phyloP scores from a whole-genome alignment of 139 green algal species.

The Pleodorina starrii region DNA sequence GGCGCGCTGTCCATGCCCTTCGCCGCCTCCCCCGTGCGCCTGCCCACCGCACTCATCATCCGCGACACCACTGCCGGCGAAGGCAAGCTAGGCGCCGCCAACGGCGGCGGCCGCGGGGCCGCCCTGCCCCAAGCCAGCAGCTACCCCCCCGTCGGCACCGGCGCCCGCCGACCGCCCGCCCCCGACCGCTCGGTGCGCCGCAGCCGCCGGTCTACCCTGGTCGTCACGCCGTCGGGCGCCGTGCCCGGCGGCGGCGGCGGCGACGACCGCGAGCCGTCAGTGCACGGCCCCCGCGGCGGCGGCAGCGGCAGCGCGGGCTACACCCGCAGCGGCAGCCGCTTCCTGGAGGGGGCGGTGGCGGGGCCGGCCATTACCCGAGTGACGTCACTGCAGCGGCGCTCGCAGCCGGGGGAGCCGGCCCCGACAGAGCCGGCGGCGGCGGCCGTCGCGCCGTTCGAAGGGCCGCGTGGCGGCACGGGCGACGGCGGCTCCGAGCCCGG shows the following conservation, averaged over 20 bases:
- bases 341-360: constrained; percentile 30
- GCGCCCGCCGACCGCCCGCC: neutral
- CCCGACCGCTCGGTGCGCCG: neutral
- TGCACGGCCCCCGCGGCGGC: neutral
- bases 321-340: constrained; percentile 4
- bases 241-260: neutral
- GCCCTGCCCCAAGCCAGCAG: neutral
- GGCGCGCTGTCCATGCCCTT: neutral
- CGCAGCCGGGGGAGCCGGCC: neutral
- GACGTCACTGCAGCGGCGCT: neutral
- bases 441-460: too few relatives aligned
- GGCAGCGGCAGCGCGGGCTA: neutral
- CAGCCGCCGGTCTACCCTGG: neutral
- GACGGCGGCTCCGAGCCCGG: too few relatives aligned
- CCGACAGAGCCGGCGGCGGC: too few relatives aligned
- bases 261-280: neutral
- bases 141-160: neutral
- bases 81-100: neutral
- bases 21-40: neutral
- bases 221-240: neutral
- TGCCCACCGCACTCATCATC: constrained; percentile 24
- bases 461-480: too few relatives aligned
- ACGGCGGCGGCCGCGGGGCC: neutral
- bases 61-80: neutral
- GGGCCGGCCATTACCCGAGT: neutral